Conservation (phyloP, 163 green algal genomes). For the Prototheca wickerhamii region DNA sequence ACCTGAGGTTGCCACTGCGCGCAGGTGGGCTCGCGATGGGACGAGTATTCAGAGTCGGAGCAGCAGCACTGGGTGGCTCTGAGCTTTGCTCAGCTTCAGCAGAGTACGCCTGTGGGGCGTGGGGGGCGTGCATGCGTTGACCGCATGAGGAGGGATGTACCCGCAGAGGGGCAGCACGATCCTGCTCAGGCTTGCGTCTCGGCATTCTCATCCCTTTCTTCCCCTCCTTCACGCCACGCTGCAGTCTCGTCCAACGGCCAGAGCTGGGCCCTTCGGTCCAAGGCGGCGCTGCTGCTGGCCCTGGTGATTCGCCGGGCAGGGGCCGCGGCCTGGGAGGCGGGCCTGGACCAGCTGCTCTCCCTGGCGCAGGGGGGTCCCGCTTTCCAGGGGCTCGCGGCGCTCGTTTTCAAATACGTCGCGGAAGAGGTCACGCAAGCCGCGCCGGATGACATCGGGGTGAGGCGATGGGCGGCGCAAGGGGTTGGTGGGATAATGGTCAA, state of each 20-base stretch:
- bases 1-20: background rate
- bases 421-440: conserved; percentile 67
- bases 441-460: conserved; percentile 31
- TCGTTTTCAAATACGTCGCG: conserved; percentile 65
- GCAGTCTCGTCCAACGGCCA: background rate
- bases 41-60: conserved; percentile 45
- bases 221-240: background rate
- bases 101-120: conserved; percentile 15
- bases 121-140: background rate
- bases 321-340: conserved; percentile 32
- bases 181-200: conserved; percentile 7
- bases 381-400: conserved; percentile 9
- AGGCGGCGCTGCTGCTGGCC: conserved; percentile 63
- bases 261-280: conserved; percentile 40
- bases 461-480: background rate
- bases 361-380: conserved; percentile 35
- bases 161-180: conserved; percentile 16
- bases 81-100: conserved; percentile 28
- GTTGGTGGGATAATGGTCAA: background rate
- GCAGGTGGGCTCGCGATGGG: conserved; percentile 54
- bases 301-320: conserved; percentile 61
- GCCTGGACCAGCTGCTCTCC: conserved; percentile 58
- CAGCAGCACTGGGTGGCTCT: conserved; percentile 42
- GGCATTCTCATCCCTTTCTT: background rate
- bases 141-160: background rate